phyloP scores from a whole-genome alignment of 495 filamentous ascomycete species.

The Aspergillus bridgeri region DNA sequence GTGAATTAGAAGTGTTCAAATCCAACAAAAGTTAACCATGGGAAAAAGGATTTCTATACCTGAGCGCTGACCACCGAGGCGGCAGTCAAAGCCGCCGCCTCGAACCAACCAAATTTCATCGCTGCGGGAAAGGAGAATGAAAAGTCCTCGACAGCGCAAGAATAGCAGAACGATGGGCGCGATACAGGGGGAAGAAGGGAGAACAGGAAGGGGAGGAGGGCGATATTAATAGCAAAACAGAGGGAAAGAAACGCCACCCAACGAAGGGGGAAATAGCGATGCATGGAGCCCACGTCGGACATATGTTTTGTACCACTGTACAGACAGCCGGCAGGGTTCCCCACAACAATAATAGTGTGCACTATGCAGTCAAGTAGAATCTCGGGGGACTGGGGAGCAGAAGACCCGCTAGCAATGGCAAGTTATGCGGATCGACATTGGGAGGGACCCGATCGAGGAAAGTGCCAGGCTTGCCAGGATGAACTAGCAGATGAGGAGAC shows the following conservation, averaged over 20 bases:
- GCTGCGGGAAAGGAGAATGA: constrained; percentile 13
- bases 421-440: constrained; percentile 5
- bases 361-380: not conserved
- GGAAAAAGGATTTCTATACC: constrained; percentile 12
- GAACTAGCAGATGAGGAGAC: no score
- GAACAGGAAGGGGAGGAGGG: not conserved
- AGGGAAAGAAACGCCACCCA: not conserved
- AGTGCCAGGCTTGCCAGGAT: not conserved
- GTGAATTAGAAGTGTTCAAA: not conserved
- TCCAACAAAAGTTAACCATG: not conserved
- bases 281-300: not conserved
- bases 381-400: not conserved
- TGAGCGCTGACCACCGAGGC: constrained; percentile 38
- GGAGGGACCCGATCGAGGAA: constrained; percentile 1
- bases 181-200: constrained; percentile 1
- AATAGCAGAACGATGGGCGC: not conserved
- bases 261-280: not conserved
- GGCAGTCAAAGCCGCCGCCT: constrained; percentile 32
- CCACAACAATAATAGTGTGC: not conserved
- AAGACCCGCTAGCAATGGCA: not conserved
- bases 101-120: constrained; percentile 42
- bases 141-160: not conserved
- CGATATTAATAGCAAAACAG: constrained; percentile 5
- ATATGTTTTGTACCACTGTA: not conserved
- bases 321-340: not conserved